Base-by-base conservation (phyloP, 805 yeast genomes). In the Komagataella mondaviorum region DNA sequence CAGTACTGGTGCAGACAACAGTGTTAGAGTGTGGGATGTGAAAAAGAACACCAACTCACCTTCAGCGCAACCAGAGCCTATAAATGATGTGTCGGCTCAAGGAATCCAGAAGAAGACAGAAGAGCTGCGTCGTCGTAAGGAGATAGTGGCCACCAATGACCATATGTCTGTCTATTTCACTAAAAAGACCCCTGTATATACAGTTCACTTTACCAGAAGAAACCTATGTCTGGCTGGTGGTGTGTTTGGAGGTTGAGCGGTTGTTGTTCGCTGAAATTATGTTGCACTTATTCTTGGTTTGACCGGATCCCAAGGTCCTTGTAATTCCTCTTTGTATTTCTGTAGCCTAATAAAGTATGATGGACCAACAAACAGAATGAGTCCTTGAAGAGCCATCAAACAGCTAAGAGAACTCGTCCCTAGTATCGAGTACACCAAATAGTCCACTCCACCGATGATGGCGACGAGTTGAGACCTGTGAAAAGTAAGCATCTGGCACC, bases 11-110 rank as follows among this genome's bases (percentile, higher is more conserved):
- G 89, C 95, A 1, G 99, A 93, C 69, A 81, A 83, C 62, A 82
- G 95, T 1, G 95, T 93, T 2, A 76, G 99, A 57, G 95, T 89
- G 3, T 93, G 99, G 99, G 98, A 93, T 66, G 81, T 88, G 50
- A 88, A 86, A 64, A 79, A 81, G 59, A 88, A 88, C 51, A 88
- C 97, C 0, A 74, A 75, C 51, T 96, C 89, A 59, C 85, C 85
- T 5, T 80, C 86, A 7, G 90, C 96, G 0, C 66, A 64, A 49
- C 70, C 70, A 24, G 96, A 87, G 62, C 78, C 84, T 23, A 46
- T 20, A 5, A 45, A 18, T n/a, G 47, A 45, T 12, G 23, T 36
- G 6, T 16, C 43, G 22, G 48, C 59, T 6, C 54, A 55, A 6
- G 52, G 53, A 49, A 52, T 48, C 44, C 51, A 53, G 45, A 59